Evolutionary conservation across 1,139 yeast species (phyloP).

Genomic region (Hyphopichia pseudoburtonii): DNA sequence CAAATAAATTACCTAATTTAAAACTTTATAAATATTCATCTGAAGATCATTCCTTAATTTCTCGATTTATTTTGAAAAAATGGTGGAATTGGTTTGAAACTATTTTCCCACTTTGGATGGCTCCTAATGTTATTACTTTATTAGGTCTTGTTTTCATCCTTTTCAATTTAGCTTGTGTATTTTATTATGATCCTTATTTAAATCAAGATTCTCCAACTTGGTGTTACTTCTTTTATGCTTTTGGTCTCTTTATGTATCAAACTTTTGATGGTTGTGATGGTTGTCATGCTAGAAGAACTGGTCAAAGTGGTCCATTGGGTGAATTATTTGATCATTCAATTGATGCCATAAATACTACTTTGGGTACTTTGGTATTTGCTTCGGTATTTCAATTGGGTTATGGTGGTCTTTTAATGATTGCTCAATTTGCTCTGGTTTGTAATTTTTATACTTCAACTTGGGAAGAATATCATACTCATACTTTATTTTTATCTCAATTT

Average conservation of each 20-base stretch:
- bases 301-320: slow-evolving; percentile 93
- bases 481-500: slow-evolving; percentile 71
- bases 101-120: slow-evolving; percentile 81
- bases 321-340: slow-evolving; percentile 93
- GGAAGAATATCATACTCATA: slow-evolving; percentile 95
- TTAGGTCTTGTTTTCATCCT: slow-evolving; percentile 73
- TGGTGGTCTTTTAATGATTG: slow-evolving; percentile 56
- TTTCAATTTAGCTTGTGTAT: slow-evolving; percentile 60
- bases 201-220: slow-evolving; percentile 66
- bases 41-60: slow-evolving; percentile 78
- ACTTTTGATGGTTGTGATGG: slow-evolving; percentile 98
- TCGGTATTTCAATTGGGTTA: slow-evolving; percentile 75
- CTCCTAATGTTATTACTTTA: slow-evolving; percentile 84
- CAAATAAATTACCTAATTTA: slow-evolving; percentile 58
- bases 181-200: slow-evolving; percentile 73
- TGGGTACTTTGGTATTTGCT: slow-evolving; percentile 71
- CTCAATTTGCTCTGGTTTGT: slow-evolving; percentile 75
- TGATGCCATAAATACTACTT: slow-evolving; percentile 86
- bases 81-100: slow-evolving; percentile 75
- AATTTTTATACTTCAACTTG: slow-evolving; percentile 91
- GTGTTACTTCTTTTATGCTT: slow-evolving; percentile 78
- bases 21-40: slow-evolving; percentile 69
- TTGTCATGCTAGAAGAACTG: slow-evolving; percentile 88
- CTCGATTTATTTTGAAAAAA: slow-evolving; percentile 72
- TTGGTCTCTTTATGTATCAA: slow-evolving; percentile 86